Base-by-base conservation (phyloP, 192 early-diverging fungal species). In the Oehlia diaphana region DNA sequence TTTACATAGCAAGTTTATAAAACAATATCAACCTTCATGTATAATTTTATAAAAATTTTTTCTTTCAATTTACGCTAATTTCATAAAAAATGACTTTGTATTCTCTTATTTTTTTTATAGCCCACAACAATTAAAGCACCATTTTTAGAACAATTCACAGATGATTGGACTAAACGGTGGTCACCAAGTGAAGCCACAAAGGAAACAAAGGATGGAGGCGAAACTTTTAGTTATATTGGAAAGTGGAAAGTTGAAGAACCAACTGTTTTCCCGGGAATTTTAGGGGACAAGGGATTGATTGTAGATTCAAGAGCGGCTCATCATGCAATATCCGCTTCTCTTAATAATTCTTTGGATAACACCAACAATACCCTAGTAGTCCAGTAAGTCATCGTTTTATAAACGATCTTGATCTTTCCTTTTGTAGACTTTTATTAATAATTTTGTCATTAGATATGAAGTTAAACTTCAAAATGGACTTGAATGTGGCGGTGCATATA, bases 401-500 rank as follows among this genome's bases (percentile, higher is more conserved):
- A 64, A 35, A 21, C 8, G 78, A 26, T 39, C 42, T 13, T 66
- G 14, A 2, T 1, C 61, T 31, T 10, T 31, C 12, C 16, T 58
- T 58, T 58, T 58, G 19, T 6, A 53, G 1, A 6, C 13, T 19
- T 0, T 58, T 58, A 21, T 4, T 50, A 28, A 73, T 73, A 44
- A 31, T 13, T 31, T 31, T 65, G 0, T 65, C 28, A 39, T 58
- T 50, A 86, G 85, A 80, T 95, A 96, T 63, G 85, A 98, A 80
- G 95, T 96, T 84, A 98, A 98, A 86, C 89, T 95, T 37, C 92
- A 94, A 76, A 89, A 93, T 79, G 92, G 92, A 62, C 84, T 94
- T 64, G 93, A 95, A 82, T 98, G 96, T 84, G 96, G 95, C 67
- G 96, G 96, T 49, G 96, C 96, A 4, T 98, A 98, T 87, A 84